Evolutionary conservation across 352 stramenopile genomes (phyloP).

Genomic region (Phytopythium helicoides): DNA sequence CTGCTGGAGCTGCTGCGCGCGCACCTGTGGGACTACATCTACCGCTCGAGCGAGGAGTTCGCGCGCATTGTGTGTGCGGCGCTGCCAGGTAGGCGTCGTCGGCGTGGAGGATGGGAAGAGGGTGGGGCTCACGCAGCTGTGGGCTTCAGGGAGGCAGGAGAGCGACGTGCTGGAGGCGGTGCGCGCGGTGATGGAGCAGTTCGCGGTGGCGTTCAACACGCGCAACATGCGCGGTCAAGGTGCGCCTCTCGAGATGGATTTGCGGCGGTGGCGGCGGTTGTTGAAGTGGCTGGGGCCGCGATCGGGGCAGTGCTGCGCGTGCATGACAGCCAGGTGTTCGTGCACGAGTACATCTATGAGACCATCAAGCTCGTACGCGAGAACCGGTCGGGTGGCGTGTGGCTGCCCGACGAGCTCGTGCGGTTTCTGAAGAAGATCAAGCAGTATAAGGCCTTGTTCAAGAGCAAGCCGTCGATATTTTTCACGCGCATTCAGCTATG

Average conservation of each 20-base stretch:
- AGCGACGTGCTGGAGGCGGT: slow-evolving; percentile 44
- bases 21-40: slow-evolving; percentile 62
- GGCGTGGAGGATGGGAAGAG: neutral
- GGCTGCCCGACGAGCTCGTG: slow-evolving; percentile 65
- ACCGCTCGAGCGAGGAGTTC: slow-evolving; percentile 45
- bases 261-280: neutral
- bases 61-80: slow-evolving; percentile 29
- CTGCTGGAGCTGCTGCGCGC: slow-evolving; percentile 52
- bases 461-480: slow-evolving; percentile 39
- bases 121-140: neutral
- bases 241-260: slow-evolving; percentile 18
- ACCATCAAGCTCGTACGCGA: slow-evolving; percentile 54
- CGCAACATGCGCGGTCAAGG: slow-evolving; percentile 68
- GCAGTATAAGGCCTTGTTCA: slow-evolving; percentile 48
- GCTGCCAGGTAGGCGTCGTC: slow-evolving; percentile 27
- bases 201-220: slow-evolving; percentile 57
- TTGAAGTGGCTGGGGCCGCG: neutral
- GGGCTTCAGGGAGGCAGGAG: slow-evolving; percentile 24
- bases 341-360: slow-evolving; percentile 74
- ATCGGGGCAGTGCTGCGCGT: slow-evolving; percentile 28
- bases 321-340: slow-evolving; percentile 35
- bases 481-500: slow-evolving; percentile 71
- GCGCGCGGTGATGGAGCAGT: slow-evolving; percentile 52
- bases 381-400: slow-evolving; percentile 56
- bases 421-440: slow-evolving; percentile 59